These are phyloP conservation scores for Fallopia convolvulus DNA, from an alignment of 148 eudicot genomes.

Conservation along the genomic window DNA sequence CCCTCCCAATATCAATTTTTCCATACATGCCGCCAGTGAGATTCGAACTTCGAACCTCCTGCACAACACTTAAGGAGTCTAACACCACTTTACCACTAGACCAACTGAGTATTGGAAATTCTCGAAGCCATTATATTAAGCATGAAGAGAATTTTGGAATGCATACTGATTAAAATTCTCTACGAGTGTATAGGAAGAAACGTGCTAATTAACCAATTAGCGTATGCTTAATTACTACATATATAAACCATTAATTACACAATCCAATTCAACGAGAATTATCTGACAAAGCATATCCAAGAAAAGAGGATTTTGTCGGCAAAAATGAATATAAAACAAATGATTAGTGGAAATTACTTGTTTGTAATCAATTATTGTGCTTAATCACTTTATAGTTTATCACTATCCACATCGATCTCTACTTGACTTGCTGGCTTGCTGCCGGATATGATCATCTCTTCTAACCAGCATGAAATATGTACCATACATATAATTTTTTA, in stretches of 20 bases:
- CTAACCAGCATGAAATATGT: background rate
- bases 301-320: conserved; percentile 6
- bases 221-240: background rate
- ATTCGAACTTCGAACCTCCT: no score
- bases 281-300: conserved; percentile 5
- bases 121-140: no score
- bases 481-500: background rate
- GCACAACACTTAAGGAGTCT: no score
- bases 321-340: background rate
- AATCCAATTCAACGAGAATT: background rate
- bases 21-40: no score
- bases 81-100: no score
- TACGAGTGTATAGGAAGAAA: background rate
- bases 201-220: background rate
- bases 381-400: background rate
- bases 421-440: background rate
- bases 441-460: background rate
- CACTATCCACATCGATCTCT: background rate
- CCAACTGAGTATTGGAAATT: no score
- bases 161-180: no score
- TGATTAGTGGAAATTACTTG: conserved; percentile 3
- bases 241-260: background rate
- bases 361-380: background rate
- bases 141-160: no score
- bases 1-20: no score